Conservation (phyloP, 2,329 filamentous ascomycete species). For the Blastomyces parvus region DNA sequence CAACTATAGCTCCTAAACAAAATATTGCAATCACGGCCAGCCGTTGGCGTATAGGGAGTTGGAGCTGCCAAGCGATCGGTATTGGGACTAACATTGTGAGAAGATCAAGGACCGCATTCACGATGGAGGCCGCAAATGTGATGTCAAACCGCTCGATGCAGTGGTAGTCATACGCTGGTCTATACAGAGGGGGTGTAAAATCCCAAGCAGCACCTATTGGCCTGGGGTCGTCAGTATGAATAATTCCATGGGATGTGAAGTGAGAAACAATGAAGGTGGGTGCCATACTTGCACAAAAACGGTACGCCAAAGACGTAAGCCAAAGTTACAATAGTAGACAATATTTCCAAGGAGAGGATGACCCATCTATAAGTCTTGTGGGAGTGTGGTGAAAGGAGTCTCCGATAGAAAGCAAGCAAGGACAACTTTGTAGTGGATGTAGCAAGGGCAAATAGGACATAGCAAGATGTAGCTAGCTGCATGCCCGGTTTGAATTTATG, state of each 20-base stretch:
- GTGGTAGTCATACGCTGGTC: background rate
- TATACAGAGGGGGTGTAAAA: slow-evolving; percentile 1
- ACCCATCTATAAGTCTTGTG: slow-evolving; percentile 1
- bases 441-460: slow-evolving; percentile 2
- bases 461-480: slow-evolving; percentile 1
- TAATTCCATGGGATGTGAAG: background rate
- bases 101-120: background rate
- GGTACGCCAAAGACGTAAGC: background rate
- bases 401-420: slow-evolving; percentile 5
- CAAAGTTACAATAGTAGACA: background rate
- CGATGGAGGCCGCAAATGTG: background rate
- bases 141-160: background rate
- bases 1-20: background rate
- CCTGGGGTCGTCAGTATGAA: background rate
- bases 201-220: slow-evolving; percentile 4
- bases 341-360: background rate
- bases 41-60: slow-evolving; percentile 5
- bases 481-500: slow-evolving; percentile 8
- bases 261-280: background rate
- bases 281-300: slow-evolving; percentile 3
- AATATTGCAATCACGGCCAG: slow-evolving; percentile 6
- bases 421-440: background rate
- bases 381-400: slow-evolving; percentile 1
- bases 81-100: slow-evolving; percentile 6
- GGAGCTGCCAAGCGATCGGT: slow-evolving; percentile 3